These are phyloP conservation scores for Sindora glabra DNA, from an alignment of 306 rosid species.

Conservation along the genomic window DNA sequence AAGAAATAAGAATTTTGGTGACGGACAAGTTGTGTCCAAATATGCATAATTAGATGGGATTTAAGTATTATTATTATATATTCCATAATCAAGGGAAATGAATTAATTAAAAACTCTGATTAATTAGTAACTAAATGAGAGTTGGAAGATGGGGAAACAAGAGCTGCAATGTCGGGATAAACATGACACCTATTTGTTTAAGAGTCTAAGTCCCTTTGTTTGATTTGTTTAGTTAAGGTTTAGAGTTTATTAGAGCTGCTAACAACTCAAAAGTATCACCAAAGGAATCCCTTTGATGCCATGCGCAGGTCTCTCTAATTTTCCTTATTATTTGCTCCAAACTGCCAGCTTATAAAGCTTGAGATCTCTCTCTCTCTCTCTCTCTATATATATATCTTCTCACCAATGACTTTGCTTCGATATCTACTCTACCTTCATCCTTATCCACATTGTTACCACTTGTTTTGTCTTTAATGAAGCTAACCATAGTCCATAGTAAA, in stretches of 20 bases:
- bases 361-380: background rate
- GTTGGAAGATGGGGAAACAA: conserved; percentile 86
- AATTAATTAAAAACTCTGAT: conserved; percentile 36
- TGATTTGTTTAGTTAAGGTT: conserved; percentile 19
- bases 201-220: too few relatives aligned
- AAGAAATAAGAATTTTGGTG: background rate
- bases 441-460: conserved; percentile 48
- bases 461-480: conserved; percentile 21
- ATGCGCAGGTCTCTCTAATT: conserved; percentile 53
- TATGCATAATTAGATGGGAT: background rate
- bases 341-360: conserved; percentile 11
- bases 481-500: conserved; percentile 16
- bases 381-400: too few relatives aligned
- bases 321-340: conserved; percentile 13
- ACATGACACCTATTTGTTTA: conserved; percentile 71
- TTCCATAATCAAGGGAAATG: conserved; percentile 21
- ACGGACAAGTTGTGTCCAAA: conserved; percentile 12
- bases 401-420: too few relatives aligned
- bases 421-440: too few relatives aligned
- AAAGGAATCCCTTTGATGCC: conserved; percentile 48
- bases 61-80: background rate
- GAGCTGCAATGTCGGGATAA: conserved; percentile 66
- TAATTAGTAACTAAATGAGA: conserved; percentile 35
- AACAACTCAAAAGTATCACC: conserved; percentile 56
- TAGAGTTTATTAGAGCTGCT: conserved; percentile 9